Evolutionary conservation across 768 basidiomycete genomes (phyloP), one percentile per base, ranked within the genome.

Genomic region (Rhodotorula kratochvilovae): DNA sequence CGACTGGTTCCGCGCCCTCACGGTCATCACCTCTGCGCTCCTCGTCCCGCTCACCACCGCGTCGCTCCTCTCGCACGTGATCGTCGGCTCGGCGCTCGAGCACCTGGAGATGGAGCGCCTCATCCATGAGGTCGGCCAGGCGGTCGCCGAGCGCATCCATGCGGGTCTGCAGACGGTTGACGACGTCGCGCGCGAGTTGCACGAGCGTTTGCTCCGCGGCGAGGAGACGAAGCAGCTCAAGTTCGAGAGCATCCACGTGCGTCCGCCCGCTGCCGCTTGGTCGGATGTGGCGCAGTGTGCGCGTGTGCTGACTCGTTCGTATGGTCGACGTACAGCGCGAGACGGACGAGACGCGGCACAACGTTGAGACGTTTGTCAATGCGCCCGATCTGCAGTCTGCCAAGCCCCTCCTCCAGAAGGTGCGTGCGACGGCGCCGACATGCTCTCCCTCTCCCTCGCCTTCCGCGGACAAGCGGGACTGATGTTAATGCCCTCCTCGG

Each of bases 51-150:
- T 98, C 60, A 94, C 93, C 21, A 97, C 93, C 31, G 95, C 95
- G 59, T 90, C 93, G 80, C 85, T 96, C 48, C 87, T 98, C 59
- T 87, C 94, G 27, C 92, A 95, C 78, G 95, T 95, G 42, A 98
- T 98, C 68, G 92, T 94, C 66, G 95, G 93, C 45, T 91, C 91
- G 80, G 94, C 97, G 54, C 85, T 98, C 39, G 95, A 98, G 82
- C 96, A 97, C 78, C 87, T 97, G 70, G 95, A 98, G 80, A 95
- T 98, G 95, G 95, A 98, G 78, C 87, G 92, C 42, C 85, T 98
- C 50, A 92, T 98, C 67, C 87, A 88, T 48, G 95, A 98, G 81
- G 93, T 98, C 60, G 95, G 95, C 27, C 85, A 89, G 68, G 92
- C 92, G 16, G 93, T 98, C 15, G 92, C 93, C 13, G 87, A 91